Evolutionary conservation across 768 basidiomycete species (phyloP).

Genomic region (Multifurca ochricompacta): DNA sequence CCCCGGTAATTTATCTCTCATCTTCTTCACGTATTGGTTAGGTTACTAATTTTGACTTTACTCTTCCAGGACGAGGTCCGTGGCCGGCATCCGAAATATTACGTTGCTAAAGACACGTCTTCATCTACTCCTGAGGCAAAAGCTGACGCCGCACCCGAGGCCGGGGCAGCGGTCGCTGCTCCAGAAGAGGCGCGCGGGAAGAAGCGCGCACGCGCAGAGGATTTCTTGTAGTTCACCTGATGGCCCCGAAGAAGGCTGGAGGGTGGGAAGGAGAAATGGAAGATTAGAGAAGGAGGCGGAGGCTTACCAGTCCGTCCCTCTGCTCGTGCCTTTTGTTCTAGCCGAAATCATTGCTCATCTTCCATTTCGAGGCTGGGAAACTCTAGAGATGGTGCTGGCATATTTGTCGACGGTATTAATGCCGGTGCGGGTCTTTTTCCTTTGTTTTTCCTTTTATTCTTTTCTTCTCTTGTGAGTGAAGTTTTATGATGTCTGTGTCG

Average conservation of each 20-base stretch:
- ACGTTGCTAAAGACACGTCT: slow-evolving; percentile 36
- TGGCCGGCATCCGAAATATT: slow-evolving; percentile 56
- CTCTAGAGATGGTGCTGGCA: slow-evolving; percentile 6
- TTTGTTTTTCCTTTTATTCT: slow-evolving; percentile 11
- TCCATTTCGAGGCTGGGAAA: slow-evolving; percentile 10
- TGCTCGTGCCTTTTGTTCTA: slow-evolving; percentile 20
- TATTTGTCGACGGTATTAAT: slow-evolving; percentile 1
- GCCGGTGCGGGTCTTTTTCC: slow-evolving; percentile 23
- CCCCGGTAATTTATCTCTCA: slow-evolving; percentile 48
- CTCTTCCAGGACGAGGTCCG: slow-evolving; percentile 65
- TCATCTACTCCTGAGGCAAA: slow-evolving; percentile 27
- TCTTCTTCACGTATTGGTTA: background rate
- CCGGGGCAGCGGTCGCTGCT: slow-evolving; percentile 10
- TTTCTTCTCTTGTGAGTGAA: slow-evolving; percentile 2
- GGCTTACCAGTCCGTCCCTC: slow-evolving; percentile 29
- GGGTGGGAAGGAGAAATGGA: background rate
- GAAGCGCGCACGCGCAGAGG: slow-evolving; percentile 82
- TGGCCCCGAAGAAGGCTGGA: background rate
- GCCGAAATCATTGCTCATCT: slow-evolving; percentile 22
- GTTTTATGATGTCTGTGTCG: slow-evolving; percentile 6
- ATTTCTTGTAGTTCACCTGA: slow-evolving; percentile 48
- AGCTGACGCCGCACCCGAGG: slow-evolving; percentile 24
- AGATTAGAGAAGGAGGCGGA: slow-evolving; percentile 17
- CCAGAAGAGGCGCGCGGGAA: slow-evolving; percentile 64
- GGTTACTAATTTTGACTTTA: background rate